Evolutionary conservation across 2,329 filamentous ascomycete genomes (phyloP), one percentile per base, ranked within the genome.

Genomic region (Colletotrichum ledebouriae): DNA sequence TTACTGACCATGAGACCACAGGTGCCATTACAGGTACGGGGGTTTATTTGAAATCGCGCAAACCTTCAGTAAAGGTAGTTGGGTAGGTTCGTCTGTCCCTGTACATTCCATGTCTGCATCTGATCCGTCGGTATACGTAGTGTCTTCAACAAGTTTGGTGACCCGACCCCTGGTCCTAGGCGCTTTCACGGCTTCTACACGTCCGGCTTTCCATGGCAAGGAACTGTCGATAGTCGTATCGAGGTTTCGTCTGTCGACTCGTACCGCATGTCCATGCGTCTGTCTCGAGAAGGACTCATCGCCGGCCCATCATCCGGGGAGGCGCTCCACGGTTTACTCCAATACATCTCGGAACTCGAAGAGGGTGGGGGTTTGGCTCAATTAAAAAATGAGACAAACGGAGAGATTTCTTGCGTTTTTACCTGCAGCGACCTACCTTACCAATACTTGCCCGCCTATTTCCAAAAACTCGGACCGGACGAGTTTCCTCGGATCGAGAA

Each of bases 391-490:
- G 17, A 22, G 0, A 22, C 13, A 11, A 64, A 25, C 0, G 65
- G 65, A 5, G 33, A 68, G 9, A 29, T 68, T 9, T 64, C 59
- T 6, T 63, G 59, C 22, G 60, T 68, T 4, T 68, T 68, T 41
- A 63, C 65, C 11, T 68, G 65, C 55, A 59, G 65, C 34, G 65
- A 68, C 11, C 60, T 68, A 12, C 65, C 65, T 2, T 68, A 68
- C 25, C 65, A 68, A 12, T 68, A 68, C 17, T 15, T 68, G 9
- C 34, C 33, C 1, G 33, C 25, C 11, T 68, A 68, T 12, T 37
- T 39, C 17, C 59, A 59, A 7, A 68, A 68, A 34, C 65, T 68
- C 2, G 39, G 12, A 0, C 46, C n/a, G 0, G 37, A 56, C 2
- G 65, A 63, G 25, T 68, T 68, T 22, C 53, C 59, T 1, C 25